Base-by-base conservation (phyloP, 164 flowering plant genomes). In the Liriodendron chinense region DNA sequence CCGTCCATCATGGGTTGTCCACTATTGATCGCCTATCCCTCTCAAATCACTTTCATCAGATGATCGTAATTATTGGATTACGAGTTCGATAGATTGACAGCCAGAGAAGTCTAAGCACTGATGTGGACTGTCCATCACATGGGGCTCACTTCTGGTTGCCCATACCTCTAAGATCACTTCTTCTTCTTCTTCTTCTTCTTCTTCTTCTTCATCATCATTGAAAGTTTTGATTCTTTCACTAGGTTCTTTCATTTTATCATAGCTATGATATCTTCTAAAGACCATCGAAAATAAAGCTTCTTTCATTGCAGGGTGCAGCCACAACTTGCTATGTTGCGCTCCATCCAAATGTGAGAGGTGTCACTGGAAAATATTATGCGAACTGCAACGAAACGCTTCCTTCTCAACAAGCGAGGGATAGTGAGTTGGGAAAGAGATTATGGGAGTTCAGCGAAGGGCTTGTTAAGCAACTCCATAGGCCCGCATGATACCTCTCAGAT, bases 261-360 rank as follows among this genome's bases (percentile, higher is more conserved):
- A 16, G 59, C 16, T 0, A 9, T 53, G 59, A 53, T 53, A 53
- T 53, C 16, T 13, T 53, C 18, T 2, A 12, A 8, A 12, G 13
- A 16, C 59, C 59, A 8, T 7, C 65, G 20, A 63, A 18, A 66
- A n/a, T 26, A 24, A 23, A 61, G 43, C 28, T 2, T 70, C 62
- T 65, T 72, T 12, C 28, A 0, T 73, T 70, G 24, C 65, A 80
- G 84, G 86, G 86, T 65, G 85, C 85, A 68, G 65, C 83, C 18
- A 83, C 85, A 9, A 78, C 81, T 50, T 83, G 85, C 63, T 81
- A 81, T 72, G 77, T 81, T 18, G 84, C 86, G 4, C 67, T 81
- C 2, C 79, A 81, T 63, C 82, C 82, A 3, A 43, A 77, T n/a
- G 24, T 83, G 50, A 77, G 77, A 59, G 86, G 86, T 6, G 69